These are phyloP conservation scores for Pelagophyceae sp. DNA, from an alignment of 352 stramenopile genomes.

Conservation along the genomic window DNA sequence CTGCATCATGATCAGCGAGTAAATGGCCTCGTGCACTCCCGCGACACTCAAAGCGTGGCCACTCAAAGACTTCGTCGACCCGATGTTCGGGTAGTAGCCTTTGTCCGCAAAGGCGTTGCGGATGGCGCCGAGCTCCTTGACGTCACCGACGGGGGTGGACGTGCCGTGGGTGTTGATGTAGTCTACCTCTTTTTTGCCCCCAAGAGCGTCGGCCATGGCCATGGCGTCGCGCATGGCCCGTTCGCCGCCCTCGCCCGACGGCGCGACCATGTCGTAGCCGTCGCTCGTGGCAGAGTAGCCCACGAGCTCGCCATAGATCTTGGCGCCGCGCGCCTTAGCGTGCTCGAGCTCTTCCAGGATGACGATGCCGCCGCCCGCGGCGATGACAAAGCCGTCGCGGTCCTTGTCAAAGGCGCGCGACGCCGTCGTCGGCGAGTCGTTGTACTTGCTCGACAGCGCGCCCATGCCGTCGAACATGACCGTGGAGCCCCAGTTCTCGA, in stretches of 20 bases:
- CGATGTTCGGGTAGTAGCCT: conserved; percentile 57
- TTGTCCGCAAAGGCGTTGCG: conserved; percentile 60
- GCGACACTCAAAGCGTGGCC: conserved; percentile 57
- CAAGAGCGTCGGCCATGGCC: conserved; percentile 49
- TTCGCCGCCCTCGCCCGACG: conserved; percentile 31
- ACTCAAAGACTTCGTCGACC: conserved; percentile 57
- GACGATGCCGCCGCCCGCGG: conserved; percentile 68
- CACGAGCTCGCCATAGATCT: conserved; percentile 86
- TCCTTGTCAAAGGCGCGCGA: conserved; percentile 83
- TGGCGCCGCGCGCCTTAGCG: conserved; percentile 84
- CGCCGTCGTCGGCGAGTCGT: conserved; percentile 70
- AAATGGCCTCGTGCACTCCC: conserved; percentile 61
- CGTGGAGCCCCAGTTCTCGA: conserved; percentile 58
- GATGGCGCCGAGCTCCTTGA: conserved; percentile 82
- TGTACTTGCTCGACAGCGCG: conserved; percentile 80
- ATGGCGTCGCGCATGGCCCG: conserved; percentile 81
- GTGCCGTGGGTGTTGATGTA: conserved; percentile 97
- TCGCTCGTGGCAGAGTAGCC: conserved; percentile 70
- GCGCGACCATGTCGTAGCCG: conserved; percentile 74
- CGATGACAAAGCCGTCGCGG: conserved; percentile 96
- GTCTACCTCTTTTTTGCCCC: conserved; percentile 66
- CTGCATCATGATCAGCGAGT: conserved; percentile 64
- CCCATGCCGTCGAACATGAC: conserved; percentile 69
- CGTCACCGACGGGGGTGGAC: conserved; percentile 87
- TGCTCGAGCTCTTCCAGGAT: conserved; percentile 65